phyloP scores from a whole-genome alignment of 176 grass and related monocot species.

The Luzula sylvatica region DNA sequence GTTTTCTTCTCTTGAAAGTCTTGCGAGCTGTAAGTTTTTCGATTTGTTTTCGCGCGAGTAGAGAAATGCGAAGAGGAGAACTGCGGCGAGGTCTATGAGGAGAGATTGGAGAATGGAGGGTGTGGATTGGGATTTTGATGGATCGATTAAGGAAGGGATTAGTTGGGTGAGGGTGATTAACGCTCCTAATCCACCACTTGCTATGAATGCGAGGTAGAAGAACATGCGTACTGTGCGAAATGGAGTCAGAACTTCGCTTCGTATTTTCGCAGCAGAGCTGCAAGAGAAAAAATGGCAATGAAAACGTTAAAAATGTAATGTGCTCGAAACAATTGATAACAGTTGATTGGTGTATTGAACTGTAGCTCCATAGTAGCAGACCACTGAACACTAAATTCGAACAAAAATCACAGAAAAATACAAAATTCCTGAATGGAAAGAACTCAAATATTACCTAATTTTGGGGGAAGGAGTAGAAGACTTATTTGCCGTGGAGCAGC shows the following conservation, averaged over 20 bases:
- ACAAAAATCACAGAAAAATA: too few species aligned
- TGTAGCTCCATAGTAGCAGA: too few species aligned
- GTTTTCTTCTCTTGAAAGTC: slow-evolving; percentile 70
- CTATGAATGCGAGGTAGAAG: slow-evolving; percentile 93
- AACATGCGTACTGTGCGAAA: slow-evolving; percentile 86
- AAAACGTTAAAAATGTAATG: too few species aligned
- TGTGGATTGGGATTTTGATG: slow-evolving; percentile 23
- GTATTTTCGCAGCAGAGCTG: slow-evolving; percentile 69
- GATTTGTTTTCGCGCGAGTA: slow-evolving; percentile 71
- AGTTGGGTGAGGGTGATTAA: slow-evolving; percentile 62
- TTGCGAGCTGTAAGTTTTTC: slow-evolving; percentile 68
- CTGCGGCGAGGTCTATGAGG: slow-evolving; percentile 68
- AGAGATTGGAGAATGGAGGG: slow-evolving; percentile 53
- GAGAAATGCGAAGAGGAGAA: slow-evolving; percentile 65
- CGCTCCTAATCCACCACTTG: slow-evolving; percentile 47
- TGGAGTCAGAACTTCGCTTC: slow-evolving; percentile 86
- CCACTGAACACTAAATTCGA: too few species aligned
- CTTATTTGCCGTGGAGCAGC: slow-evolving; percentile 13
- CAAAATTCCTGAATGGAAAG: background rate
- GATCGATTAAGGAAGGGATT: slow-evolving; percentile 40
- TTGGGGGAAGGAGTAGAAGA: slow-evolving; percentile 9
- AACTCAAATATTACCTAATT: slow-evolving; percentile 8
- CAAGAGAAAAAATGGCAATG: background rate
- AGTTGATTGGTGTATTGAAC: too few species aligned
- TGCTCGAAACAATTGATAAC: too few species aligned